Evolutionary conservation across 805 yeast genomes (phyloP), one percentile per base, ranked within the genome.

Genomic region (Wickerhamomyces chaumierensis): DNA sequence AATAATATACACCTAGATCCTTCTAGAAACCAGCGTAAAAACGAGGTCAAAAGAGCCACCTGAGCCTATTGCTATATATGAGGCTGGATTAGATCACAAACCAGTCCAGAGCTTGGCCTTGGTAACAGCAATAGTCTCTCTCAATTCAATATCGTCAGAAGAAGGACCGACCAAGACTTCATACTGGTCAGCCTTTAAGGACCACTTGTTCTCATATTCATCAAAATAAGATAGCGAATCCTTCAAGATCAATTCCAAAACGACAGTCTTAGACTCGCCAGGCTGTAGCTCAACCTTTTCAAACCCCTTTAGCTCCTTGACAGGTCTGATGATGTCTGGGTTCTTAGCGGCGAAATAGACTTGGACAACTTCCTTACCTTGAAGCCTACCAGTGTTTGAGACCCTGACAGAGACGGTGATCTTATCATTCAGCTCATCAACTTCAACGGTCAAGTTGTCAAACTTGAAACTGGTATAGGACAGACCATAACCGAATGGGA

Each of bases 401-500:
- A 75, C 69, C 14, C 52, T 50, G 29, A 70, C 68, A 3, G 59
- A 41, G 5, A 62, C 66, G 2, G 32, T 17, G 18, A 55, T 31
- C 16, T 39, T 33, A 19, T 45, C 55, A 13, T 46, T 41, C 19
- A 56, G 55, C 13, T 53, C 62, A 21, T 49, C 55, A 27, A 46
- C 47, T 7, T 42, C 36, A 7, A 64, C 65, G 13, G 42, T 38
- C 51, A 39, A 25, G 5, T 14, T 65, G 58, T 5, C 54, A 33
- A 39, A 69, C 51, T 20, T 56, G 56, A 47, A 75, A 78, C 0
- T 45, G 13, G 81, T 69, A 58, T 76, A 78, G 1, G 83, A 76
- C 42, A 77, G 64, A 33, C 83, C 83, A 48, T 55, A 63, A 2
- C 84, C 83, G 53, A 78, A 78, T 28, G 82, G 77, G 62, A 68